Evolutionary conservation across 441 rosid species (phyloP).

Genomic region (Bruguiera hainesii): DNA sequence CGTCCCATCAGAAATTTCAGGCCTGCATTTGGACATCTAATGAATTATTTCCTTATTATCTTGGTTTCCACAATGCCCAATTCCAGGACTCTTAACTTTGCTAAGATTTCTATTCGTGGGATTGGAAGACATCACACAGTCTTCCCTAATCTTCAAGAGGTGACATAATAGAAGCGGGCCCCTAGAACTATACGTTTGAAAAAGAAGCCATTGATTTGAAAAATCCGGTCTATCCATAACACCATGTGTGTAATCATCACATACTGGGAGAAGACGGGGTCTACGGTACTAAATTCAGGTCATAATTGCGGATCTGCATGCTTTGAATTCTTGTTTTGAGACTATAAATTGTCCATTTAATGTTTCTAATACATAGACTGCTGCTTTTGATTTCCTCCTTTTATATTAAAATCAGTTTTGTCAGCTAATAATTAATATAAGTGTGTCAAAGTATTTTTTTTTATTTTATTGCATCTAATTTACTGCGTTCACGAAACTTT

Average conservation of each 20-base stretch:
- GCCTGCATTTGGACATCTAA: background rate
- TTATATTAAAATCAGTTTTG: no score
- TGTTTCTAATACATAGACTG: no score
- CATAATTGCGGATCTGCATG: conserved; percentile 7
- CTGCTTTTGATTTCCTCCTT: no score
- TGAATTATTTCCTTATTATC: background rate
- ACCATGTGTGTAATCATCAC: background rate
- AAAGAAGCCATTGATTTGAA: conserved; percentile 23
- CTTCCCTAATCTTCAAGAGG: conserved; percentile 15
- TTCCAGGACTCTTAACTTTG: conserved; percentile 4
- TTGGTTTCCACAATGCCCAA: conserved; percentile 6
- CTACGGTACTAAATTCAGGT: background rate
- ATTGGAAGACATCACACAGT: background rate
- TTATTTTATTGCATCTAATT: no score
- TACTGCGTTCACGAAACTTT: no score
- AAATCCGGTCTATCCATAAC: conserved; percentile 28
- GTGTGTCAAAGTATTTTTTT: no score
- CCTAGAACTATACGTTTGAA: conserved; percentile 7
- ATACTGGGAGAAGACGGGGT: conserved; percentile 1
- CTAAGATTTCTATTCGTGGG: background rate
- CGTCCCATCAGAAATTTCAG: conserved; percentile 5
- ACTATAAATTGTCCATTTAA: no score
- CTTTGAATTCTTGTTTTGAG: no score
- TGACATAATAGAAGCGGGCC: background rate
- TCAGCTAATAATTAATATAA: no score